Conservation (phyloP, 1,284 basidiomycete species). For the Marasmius tenuissimus region DNA sequence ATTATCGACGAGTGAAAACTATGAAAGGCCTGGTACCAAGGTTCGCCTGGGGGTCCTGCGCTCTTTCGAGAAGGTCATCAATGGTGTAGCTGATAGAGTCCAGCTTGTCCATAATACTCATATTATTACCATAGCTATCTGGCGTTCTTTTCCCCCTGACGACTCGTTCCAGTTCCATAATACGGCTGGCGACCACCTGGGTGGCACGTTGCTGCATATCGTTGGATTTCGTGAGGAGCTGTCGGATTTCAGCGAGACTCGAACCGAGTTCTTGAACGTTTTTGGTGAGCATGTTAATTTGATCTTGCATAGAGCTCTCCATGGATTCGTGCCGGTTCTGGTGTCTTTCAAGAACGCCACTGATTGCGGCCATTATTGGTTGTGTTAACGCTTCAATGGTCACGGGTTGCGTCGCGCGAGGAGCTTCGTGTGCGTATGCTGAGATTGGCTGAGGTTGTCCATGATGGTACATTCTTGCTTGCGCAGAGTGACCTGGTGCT, state of each 20-base stretch:
- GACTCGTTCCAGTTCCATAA: not conserved
- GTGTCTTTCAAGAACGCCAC: no score
- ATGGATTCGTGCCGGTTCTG: no score
- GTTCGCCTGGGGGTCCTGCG: not conserved
- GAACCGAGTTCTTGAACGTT: not conserved
- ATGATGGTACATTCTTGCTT: no score
- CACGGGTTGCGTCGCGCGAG: no score
- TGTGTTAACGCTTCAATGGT: no score
- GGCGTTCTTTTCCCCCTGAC: not conserved
- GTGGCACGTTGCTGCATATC: not conserved
- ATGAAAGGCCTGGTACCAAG: not conserved
- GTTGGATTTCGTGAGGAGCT: not conserved
- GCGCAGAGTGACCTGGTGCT: no score
- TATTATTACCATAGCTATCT: not conserved
- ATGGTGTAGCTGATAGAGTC: not conserved
- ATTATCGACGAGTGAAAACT: not conserved
- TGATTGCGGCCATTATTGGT: no score
- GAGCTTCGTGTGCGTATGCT: no score
- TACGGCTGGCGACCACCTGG: not conserved
- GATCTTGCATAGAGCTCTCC: no score
- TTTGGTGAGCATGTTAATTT: no score
- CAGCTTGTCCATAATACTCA: not conserved
- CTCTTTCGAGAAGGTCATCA: not conserved
- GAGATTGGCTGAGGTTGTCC: no score
- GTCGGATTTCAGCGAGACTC: not conserved